Evolutionary conservation across 768 basidiomycete genomes (phyloP).

Genomic region (Auriscalpium vulgare): DNA sequence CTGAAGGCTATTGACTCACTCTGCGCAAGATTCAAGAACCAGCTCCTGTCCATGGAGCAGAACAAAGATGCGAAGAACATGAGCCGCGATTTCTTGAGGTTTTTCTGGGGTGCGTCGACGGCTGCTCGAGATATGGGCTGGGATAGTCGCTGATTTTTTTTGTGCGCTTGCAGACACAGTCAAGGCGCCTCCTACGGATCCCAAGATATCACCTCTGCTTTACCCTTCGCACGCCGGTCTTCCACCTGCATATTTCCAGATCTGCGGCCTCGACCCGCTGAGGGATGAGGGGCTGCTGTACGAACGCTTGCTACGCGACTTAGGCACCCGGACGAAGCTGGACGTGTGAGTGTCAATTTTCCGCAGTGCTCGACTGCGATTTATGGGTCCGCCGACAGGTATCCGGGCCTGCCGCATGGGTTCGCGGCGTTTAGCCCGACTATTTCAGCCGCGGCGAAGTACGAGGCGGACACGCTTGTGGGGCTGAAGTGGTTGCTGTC

Average conservation of each 20-base stretch:
- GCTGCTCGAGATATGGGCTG: no score
- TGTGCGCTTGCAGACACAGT: neutral
- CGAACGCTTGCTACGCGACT: constrained; percentile 10
- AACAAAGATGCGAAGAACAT: neutral
- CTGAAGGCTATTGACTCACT: no score
- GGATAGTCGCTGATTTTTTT: neutral
- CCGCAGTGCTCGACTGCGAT: neutral
- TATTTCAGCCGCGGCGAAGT: neutral
- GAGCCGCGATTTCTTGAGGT: neutral
- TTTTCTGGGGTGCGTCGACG: neutral
- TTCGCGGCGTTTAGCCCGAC: neutral
- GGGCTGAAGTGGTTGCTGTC: neutral
- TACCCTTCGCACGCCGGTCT: constrained; percentile 6
- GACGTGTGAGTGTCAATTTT: constrained; percentile 7
- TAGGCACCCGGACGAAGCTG: constrained; percentile 5
- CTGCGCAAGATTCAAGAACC: neutral
- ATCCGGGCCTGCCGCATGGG: constrained; percentile 3
- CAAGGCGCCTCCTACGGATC: constrained; percentile 1
- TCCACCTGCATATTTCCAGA: constrained; percentile 10
- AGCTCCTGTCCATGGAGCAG: neutral
- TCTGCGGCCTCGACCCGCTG: constrained; percentile 14
- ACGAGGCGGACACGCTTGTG: neutral
- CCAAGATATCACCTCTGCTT: constrained; percentile 5
- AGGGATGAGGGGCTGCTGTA: constrained; percentile 16
- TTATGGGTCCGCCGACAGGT: neutral